A percentile compares a stretch with the other conserved stretches of the same genome.
Evolutionary conservation across 768 basidiomycete species (phyloP).

Genomic region (Grammothele lineata): DNA sequence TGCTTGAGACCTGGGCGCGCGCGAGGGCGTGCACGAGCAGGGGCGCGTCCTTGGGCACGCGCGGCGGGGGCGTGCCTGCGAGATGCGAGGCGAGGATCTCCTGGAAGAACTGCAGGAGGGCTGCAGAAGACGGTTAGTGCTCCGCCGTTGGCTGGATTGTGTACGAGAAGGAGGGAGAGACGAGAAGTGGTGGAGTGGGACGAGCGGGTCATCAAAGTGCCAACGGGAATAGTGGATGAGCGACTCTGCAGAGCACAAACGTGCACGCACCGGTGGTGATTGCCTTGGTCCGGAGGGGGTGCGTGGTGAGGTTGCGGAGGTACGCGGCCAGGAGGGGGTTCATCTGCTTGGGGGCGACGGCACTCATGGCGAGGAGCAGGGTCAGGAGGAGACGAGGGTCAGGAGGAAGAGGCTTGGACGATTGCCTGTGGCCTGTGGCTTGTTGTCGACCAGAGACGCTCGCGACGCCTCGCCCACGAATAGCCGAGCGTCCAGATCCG

Average conservation of each 20-base stretch:
- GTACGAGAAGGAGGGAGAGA: too few relatives aligned
- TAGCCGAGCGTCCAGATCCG: conserved; percentile 1
- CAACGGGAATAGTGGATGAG: too few relatives aligned
- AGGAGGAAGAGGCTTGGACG: too few relatives aligned
- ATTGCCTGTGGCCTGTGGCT: too few relatives aligned
- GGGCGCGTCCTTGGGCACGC: conserved; percentile 51
- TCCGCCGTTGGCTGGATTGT: too few relatives aligned
- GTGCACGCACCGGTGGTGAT: conserved; percentile 63
- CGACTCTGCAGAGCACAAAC: too few relatives aligned
- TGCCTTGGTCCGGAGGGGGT: conserved; percentile 80
- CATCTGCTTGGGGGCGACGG: conserved; percentile 23
- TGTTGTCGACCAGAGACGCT: too few relatives aligned
- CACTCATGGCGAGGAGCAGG: conserved; percentile 15
- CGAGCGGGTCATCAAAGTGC: too few relatives aligned
- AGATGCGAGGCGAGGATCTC: conserved; percentile 76
- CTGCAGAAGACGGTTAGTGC: conserved; percentile 16
- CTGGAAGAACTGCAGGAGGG: conserved; percentile 49
- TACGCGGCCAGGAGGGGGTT: conserved; percentile 63
- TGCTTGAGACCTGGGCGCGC: conserved; percentile 54
- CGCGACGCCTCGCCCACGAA: too few relatives aligned
- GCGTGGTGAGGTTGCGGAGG: conserved; percentile 56
- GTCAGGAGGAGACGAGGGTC: neutral
- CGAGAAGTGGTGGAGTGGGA: too few relatives aligned
- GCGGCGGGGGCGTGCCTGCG: conserved; percentile 53
- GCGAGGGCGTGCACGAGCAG: conserved; percentile 48